phyloP scores from a whole-genome alignment of 371 early-diverging fungal genomes.

The Rhizopus microsporus region DNA sequence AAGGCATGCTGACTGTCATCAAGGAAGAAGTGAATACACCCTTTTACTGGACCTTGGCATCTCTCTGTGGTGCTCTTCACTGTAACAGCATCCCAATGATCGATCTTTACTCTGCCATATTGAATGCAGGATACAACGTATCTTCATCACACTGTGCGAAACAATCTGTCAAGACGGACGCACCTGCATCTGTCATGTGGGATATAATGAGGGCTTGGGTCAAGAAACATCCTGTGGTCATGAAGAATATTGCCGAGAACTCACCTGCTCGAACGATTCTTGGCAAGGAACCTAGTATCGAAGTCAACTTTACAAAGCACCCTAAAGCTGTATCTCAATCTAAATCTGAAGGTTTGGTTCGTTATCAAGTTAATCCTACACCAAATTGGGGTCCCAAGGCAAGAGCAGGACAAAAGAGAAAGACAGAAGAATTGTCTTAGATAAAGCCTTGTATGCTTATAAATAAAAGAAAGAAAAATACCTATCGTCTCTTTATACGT shows the following conservation, averaged over 20 bases:
- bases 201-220: slow-evolving; percentile 85
- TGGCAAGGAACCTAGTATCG: slow-evolving; percentile 57
- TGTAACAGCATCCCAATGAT: slow-evolving; percentile 56
- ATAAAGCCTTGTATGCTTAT: not conserved
- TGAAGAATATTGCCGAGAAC: slow-evolving; percentile 64
- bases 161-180: slow-evolving; percentile 94
- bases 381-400: slow-evolving; percentile 96
- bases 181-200: slow-evolving; percentile 91
- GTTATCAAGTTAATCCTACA: slow-evolving; percentile 93
- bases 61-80: slow-evolving; percentile 66
- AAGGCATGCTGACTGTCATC: slow-evolving; percentile 94
- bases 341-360: slow-evolving; percentile 77
- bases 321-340: slow-evolving; percentile 75
- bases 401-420: slow-evolving; percentile 64
- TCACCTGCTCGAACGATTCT: slow-evolving; percentile 75
- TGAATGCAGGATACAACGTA: slow-evolving; percentile 90
- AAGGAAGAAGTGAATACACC: slow-evolving; percentile 85
- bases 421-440: slow-evolving; percentile 30
- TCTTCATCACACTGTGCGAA: slow-evolving; percentile 90
- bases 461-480: not conserved
- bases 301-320: slow-evolving; percentile 71
- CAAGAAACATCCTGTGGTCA: slow-evolving; percentile 68
- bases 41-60: slow-evolving; percentile 78
- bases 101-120: slow-evolving; percentile 80
- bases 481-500: no score